Percentiles rank a stretch among this genome's conserved stretches.
Evolutionary conservation across 2,329 filamentous ascomycete species (phyloP).

Genomic region (Lachnellula arida): DNA sequence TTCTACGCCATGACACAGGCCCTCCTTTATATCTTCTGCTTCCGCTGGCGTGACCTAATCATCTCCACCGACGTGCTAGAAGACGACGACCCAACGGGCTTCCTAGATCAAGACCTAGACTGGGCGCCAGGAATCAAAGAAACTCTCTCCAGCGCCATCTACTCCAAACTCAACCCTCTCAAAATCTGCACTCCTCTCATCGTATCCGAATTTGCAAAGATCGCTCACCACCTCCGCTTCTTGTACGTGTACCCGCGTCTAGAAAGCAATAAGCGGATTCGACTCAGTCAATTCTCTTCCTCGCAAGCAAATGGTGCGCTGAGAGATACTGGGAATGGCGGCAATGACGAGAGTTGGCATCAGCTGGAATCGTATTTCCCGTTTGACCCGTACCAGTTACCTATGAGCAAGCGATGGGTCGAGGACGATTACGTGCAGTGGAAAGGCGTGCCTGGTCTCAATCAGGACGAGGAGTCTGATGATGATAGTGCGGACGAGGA

Average conservation of each 20-base stretch:
- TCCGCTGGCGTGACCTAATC: slow-evolving; percentile 90
- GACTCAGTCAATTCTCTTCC: slow-evolving; percentile 66
- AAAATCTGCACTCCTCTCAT: slow-evolving; percentile 91
- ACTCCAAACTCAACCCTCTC: slow-evolving; percentile 86
- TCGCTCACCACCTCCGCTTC: slow-evolving; percentile 79
- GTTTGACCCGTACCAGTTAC: slow-evolving; percentile 93
- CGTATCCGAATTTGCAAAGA: slow-evolving; percentile 84
- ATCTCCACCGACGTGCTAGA: slow-evolving; percentile 53
- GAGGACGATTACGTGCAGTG: slow-evolving; percentile 79
- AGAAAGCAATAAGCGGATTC: slow-evolving; percentile 86
- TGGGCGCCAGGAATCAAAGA: slow-evolving; percentile 76
- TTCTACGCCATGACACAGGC: slow-evolving; percentile 69
- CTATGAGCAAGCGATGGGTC: slow-evolving; percentile 82
- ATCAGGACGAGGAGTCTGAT: slow-evolving; percentile 52
- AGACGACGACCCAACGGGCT: slow-evolving; percentile 56
- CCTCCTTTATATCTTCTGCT: slow-evolving; percentile 78
- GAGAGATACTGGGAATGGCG: slow-evolving; percentile 43
- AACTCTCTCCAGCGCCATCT: slow-evolving; percentile 70
- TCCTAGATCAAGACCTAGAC: slow-evolving; percentile 65
- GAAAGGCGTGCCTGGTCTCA: slow-evolving; percentile 67
- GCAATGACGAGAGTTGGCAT: slow-evolving; percentile 69
- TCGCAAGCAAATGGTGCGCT: slow-evolving; percentile 44
- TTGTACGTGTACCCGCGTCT: slow-evolving; percentile 86
- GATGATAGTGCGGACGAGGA: slow-evolving; percentile 41
- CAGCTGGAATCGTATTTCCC: slow-evolving; percentile 94